Evolutionary conservation across 345 rosid species (phyloP), one percentile per base, ranked within the genome.

Genomic region (Gossypium turneri): DNA sequence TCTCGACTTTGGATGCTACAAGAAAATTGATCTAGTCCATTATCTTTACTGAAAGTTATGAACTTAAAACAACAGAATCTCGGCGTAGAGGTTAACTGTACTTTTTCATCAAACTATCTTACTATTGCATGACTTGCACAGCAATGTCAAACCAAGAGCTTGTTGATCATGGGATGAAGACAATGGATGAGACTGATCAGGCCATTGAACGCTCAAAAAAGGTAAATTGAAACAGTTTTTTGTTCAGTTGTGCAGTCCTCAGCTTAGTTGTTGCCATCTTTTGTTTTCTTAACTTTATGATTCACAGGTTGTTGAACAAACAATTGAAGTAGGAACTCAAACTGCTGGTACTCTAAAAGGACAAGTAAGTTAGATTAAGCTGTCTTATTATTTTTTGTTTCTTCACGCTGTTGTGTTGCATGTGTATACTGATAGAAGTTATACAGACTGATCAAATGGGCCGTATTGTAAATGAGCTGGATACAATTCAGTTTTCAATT

Each of bases 401-500:
- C 66, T 29, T 38, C 45, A 57, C 2, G 41, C 19, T 16, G 1
- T 72, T 12, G 45, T 24, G 7, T 56, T 75, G 58, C 50, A 27
- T 75, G 53, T 48, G 29, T 70, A 15, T 27, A n/a, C 74, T 82
- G 70, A 86, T 72, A 17, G 43, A 16, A 77, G 68, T 64, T 81
- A 45, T 80, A 77, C 89, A 95, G 98, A 93, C 99, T 70, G 99
- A 95, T 57, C 99, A 95, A 95, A 95, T 95, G 99, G 98, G 96
- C 15, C 94, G 97, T 5, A 91, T 95, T 58, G 98, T 91, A 57
- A 93, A 95, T 75, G 98, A 93, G 84, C 90, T 95, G 59, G 99
- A 95, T 84, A 95, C 98, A 4, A 93, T 95, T 79, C 99, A 95
- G 59, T 95, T 95, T 83, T 95, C 99, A 9, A 88, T 95, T 78